Evolutionary conservation across 805 yeast genomes (phyloP).

Genomic region (Kuraishia capsulata): DNA sequence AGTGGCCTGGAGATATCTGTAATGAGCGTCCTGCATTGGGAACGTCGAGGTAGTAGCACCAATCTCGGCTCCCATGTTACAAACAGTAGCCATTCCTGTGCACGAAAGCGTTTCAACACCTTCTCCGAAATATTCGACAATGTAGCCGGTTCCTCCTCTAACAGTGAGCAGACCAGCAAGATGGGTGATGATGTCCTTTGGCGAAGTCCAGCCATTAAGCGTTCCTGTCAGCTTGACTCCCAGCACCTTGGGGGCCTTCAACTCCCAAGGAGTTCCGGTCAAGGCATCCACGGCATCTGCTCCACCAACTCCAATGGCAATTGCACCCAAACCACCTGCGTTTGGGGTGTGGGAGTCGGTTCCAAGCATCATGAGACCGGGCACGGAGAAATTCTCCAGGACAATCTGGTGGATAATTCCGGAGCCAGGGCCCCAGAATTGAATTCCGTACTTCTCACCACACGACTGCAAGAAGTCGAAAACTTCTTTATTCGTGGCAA

Average conservation of each 20-base stretch:
- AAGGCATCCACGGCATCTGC: conserved; percentile 99
- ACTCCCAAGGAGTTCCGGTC: conserved; percentile 97
- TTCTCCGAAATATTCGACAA: conserved; percentile 94
- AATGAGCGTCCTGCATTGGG: conserved; percentile 63
- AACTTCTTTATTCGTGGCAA: conserved; percentile 87
- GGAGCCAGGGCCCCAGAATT: conserved; percentile 98
- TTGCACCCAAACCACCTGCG: conserved; percentile 98
- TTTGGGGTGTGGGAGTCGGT: conserved; percentile 99
- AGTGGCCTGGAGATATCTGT: conserved; percentile 68
- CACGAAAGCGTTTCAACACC: conserved; percentile 86
- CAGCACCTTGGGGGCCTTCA: conserved; percentile 90
- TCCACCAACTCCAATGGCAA: conserved; percentile 99
- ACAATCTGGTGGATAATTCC: conserved; percentile 98
- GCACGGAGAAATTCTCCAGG: conserved; percentile 91
- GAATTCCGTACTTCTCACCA: conserved; percentile 91
- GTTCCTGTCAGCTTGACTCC: conserved; percentile 92
- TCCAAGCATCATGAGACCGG: conserved; percentile 95
- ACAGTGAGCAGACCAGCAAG: conserved; percentile 91
- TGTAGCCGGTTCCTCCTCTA: conserved; percentile 96
- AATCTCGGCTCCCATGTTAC: conserved; percentile 99
- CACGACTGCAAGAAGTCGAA: conserved; percentile 85
- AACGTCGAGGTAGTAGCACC: conserved; percentile 98
- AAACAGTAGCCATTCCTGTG: conserved; percentile 99
- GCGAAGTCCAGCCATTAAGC: conserved; percentile 91
- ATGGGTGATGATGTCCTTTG: conserved; percentile 91